Evolutionary conservation across 2,329 filamentous ascomycete species (phyloP), one percentile per base, ranked within the genome.

Genomic region (Fusarium chlamydosporum): DNA sequence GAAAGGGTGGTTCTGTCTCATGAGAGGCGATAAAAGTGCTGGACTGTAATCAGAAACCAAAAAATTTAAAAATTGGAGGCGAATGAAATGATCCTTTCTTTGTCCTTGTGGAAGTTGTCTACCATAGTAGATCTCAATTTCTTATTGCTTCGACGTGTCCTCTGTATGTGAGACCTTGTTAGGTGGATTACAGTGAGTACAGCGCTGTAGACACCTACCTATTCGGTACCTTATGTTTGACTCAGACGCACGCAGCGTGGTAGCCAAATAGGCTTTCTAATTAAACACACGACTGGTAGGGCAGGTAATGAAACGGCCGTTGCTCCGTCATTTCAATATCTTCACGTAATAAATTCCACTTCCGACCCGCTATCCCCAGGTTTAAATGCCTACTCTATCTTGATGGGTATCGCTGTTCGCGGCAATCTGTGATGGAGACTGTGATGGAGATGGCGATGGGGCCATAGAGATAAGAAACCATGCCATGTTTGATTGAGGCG

Each of bases 271-370:
- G 7, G 20, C 35, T 27, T 10, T 29, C n/a, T 34, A 53, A 40
- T 42, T 53, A 35, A 60, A 18, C 57, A 46, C 7, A 8, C 37
- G 42, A 29, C 23, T 23, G 23, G 23, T 23, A 23, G 10, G 7
- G 16, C 20, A 47, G 45, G 13, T 18, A 34, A 9, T 50, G 11
- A 50, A 37, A 27, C 33, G 26, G 31, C 18, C 11, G 26, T 34
- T 34, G 4, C 37, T 26, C 15, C 45, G 33, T 23, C 27, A 31
- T 33, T 38, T 10, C 20, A 37, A 51, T 51, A 35, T 13, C 34
- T 63, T 63, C 7, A 48, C 60, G 27, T 56, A 63, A 63, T 38
- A 29, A 61, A 54, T 63, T 56, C 58, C 58, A 63, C 60, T 40
- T 42, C 12, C 16, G 45, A 33, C 43, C 43, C 53, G 53, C 31